Conservation (phyloP, 352 stramenopile species). For the Pythium dissimile region DNA sequence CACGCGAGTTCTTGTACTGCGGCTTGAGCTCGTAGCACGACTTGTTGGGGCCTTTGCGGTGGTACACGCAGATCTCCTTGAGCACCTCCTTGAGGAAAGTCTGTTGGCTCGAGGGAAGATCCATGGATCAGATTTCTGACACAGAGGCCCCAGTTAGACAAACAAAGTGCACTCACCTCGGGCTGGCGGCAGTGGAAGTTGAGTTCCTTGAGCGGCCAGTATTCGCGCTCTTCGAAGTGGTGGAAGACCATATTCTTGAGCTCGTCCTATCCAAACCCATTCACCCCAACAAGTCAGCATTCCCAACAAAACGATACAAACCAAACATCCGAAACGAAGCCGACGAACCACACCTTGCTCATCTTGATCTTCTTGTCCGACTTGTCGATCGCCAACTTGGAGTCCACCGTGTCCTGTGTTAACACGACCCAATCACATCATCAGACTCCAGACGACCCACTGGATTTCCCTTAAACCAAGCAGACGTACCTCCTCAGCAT, state of each 20-base stretch:
- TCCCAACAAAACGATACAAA: no score
- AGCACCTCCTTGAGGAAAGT: conserved; percentile 87
- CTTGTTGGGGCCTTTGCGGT: conserved; percentile 87
- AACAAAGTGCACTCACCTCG: conserved; percentile 41
- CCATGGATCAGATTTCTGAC: no score
- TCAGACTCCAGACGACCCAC: neutral
- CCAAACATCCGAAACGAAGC: no score
- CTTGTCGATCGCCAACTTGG: conserved; percentile 49
- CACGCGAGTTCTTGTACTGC: conserved; percentile 77
- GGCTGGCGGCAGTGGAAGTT: conserved; percentile 86
- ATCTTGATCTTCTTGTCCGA: conserved; percentile 89
- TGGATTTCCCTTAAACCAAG: no score
- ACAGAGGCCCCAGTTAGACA: neutral
- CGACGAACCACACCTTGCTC: conserved; percentile 53
- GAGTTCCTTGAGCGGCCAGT: conserved; percentile 86
- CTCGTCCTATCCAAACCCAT: conserved; percentile 49
- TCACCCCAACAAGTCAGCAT: neutral
- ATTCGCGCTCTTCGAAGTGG: conserved; percentile 85
- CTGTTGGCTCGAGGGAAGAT: no score
- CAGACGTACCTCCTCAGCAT: conserved; percentile 56
- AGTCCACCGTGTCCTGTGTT: conserved; percentile 20
- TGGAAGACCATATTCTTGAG: conserved; percentile 87
- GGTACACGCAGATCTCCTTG: conserved; percentile 88
- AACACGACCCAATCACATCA: neutral
- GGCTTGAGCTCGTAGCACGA: conserved; percentile 88